Evolutionary conservation across 2,329 filamentous ascomycete species (phyloP).

Genomic region (Purpureocillium takamizusanense): DNA sequence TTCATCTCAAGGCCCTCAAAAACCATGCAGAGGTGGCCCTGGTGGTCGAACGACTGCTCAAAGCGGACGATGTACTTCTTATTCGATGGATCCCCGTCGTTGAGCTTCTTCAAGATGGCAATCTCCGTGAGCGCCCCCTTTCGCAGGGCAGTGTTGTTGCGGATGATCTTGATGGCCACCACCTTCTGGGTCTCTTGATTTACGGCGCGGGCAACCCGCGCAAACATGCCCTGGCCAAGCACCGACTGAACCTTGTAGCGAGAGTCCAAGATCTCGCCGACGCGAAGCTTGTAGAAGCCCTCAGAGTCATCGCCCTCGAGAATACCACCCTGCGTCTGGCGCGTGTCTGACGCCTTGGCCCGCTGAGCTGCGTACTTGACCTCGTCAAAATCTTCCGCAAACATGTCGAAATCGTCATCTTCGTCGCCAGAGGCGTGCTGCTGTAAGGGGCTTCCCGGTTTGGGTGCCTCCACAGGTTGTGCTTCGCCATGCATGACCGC

Average conservation of each 20-base stretch:
- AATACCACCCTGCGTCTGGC: conserved; percentile 62
- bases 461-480: conserved; percentile 16
- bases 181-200: conserved; percentile 65
- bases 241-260: conserved; percentile 84
- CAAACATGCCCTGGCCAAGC: conserved; percentile 92
- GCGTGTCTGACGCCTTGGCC: conserved; percentile 38
- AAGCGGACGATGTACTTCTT: conserved; percentile 89
- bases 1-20: conserved; percentile 96
- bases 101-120: conserved; percentile 81
- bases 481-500: conserved; percentile 39
- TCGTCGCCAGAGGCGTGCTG: conserved; percentile 34
- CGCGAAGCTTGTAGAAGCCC: conserved; percentile 91
- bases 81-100: conserved; percentile 75
- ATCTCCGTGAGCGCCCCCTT: conserved; percentile 95
- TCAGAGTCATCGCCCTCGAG: conserved; percentile 91
- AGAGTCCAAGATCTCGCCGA: conserved; percentile 80
- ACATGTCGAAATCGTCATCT: conserved; percentile 76
- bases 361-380: conserved; percentile 53
- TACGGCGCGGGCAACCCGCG: conserved; percentile 81
- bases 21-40: conserved; percentile 89
- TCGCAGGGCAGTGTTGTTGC: conserved; percentile 85
- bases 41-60: conserved; percentile 83
- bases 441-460: conserved; percentile 2
- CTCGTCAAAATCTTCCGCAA: conserved; percentile 70
- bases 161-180: conserved; percentile 97